Base-by-base conservation (phyloP, 139 green algal species). In the Haematococcus sp. region DNA sequence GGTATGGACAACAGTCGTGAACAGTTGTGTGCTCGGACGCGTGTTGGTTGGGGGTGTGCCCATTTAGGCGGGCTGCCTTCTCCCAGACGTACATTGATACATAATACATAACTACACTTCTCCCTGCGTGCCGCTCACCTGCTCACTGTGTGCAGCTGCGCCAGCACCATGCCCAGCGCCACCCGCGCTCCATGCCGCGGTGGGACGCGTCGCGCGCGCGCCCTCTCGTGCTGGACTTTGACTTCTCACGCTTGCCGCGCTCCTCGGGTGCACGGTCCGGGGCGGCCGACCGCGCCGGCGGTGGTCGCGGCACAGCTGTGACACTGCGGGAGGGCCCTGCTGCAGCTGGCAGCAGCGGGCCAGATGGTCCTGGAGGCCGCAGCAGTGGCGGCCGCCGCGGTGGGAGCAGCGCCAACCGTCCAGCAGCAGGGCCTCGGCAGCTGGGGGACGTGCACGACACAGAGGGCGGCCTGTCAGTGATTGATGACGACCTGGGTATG, bases 401-500 rank as follows among this genome's bases (percentile, higher is more conserved):
- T n/a, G n/a, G n/a, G n/a, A n/a, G n/a, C n/a, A n/a, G n/a, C n/a
- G n/a, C n/a, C n/a, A n/a, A n/a, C n/a, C n/a, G n/a, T n/a, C n/a
- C n/a, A n/a, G 20, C 34, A 28, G 28, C 28, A 73, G 31, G 30
- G 30, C 11, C 51, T 20, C 13, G 9, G 71, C 44, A 58, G 0
- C 22, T 71, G 52, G 74, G 68, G 25, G 82, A 84, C n/a, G 54
- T 51, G 4, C 68, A 31, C 3, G 77, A 86, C 34, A n/a, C 56
- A 0, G 76, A 79, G 59, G 86, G 86, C 2, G 85, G 87, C 1
- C 70, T 90, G 61, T 30, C 23, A 2, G 75, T 93, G 17, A 88
- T 92, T 33, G 89, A 93, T 78, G 89, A 93, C 56, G 86, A 92
- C 51, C 28, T 86, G 7, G 81, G 81, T 7, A 32, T 70, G 68